Conservation (phyloP, 148 eudicot species). For the Salicornia ramosissima region DNA sequence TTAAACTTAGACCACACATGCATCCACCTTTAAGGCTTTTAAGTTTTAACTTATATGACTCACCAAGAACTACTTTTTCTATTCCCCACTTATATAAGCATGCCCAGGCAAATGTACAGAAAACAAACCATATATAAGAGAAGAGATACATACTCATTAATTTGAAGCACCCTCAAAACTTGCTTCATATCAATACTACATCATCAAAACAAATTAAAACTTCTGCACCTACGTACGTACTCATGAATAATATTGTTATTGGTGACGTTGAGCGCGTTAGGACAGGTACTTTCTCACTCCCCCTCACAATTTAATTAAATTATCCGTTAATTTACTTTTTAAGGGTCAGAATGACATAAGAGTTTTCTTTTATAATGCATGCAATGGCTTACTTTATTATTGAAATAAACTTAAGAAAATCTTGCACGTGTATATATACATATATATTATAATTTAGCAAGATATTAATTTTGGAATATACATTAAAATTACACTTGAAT, state of each 20-base stretch:
- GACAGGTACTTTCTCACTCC: conserved; percentile 17
- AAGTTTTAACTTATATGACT: conserved; percentile 11
- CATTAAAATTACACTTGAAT: no score
- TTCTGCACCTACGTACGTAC: not conserved
- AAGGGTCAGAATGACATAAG: no score
- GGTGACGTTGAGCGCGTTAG: conserved; percentile 25
- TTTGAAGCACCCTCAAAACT: not conserved
- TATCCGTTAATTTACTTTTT: not conserved
- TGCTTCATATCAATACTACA: not conserved
- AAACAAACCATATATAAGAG: not conserved
- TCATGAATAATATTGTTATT: conserved; percentile 15
- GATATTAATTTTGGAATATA: no score
- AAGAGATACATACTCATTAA: not conserved
- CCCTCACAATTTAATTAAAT: not conserved
- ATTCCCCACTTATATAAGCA: not conserved
- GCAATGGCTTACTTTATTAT: no score
- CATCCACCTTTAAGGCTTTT: no score
- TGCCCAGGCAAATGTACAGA: not conserved
- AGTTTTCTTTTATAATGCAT: not conserved
- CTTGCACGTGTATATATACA: no score
- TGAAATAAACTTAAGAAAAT: no score
- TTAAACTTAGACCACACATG: conserved; percentile 13
- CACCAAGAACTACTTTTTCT: not conserved
- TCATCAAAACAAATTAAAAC: not conserved
- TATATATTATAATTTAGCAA: no score